Percentiles rank a stretch among this genome's conserved stretches.
These are phyloP conservation scores for Plantago coronopus DNA, from an alignment of 305 asterid species.

Conservation along the genomic window DNA sequence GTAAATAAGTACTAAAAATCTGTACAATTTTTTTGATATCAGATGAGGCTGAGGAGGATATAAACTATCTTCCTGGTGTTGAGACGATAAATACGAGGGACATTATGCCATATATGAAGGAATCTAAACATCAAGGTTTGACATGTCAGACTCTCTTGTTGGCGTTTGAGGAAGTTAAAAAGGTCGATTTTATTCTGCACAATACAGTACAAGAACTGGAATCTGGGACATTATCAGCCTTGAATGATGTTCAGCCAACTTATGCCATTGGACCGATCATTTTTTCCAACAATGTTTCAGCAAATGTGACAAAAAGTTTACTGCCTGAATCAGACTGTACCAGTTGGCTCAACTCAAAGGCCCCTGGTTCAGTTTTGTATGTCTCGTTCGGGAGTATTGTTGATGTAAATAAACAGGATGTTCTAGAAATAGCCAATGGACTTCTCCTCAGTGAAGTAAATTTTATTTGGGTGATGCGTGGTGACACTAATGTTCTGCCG, in stretches of 20 bases:
- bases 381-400: slow-evolving; percentile 62
- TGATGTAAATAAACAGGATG: slow-evolving; percentile 30
- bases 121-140: slow-evolving; percentile 1
- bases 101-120: slow-evolving; percentile 36
- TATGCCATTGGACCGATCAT: slow-evolving; percentile 54
- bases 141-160: slow-evolving; percentile 14
- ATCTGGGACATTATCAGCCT: slow-evolving; percentile 30
- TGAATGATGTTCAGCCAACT: slow-evolving; percentile 30
- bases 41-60: slow-evolving; percentile 23
- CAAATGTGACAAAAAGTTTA: slow-evolving; percentile 32
- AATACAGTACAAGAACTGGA: slow-evolving; percentile 58
- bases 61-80: slow-evolving; percentile 43
- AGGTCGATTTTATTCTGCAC: slow-evolving; percentile 47
- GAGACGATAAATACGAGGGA: slow-evolving; percentile 38
- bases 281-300: slow-evolving; percentile 22
- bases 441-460: slow-evolving; percentile 42
- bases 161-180: slow-evolving; percentile 37
- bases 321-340: slow-evolving; percentile 44
- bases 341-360: slow-evolving; percentile 45
- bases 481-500: slow-evolving; percentile 27
- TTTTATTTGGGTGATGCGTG: slow-evolving; percentile 51
- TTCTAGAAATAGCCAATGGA: slow-evolving; percentile 50
- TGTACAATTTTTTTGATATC: neutral
- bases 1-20: no score
- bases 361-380: slow-evolving; percentile 47